Evolutionary conservation across 305 asterid genomes (phyloP), one percentile per base, ranked within the genome.

Genomic region (Fraxinus angustifolia): DNA sequence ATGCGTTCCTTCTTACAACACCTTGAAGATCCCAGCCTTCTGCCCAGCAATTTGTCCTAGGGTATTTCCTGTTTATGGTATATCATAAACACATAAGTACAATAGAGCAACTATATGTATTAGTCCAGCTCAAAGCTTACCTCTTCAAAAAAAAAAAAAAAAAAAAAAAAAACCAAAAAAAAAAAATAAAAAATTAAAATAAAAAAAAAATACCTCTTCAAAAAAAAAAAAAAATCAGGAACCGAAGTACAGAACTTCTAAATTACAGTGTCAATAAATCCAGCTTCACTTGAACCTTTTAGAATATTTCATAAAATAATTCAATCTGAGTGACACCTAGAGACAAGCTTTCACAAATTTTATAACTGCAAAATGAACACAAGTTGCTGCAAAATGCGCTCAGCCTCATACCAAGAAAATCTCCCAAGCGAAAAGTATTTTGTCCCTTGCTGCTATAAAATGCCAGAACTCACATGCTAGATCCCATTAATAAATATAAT

Each of bases 11-110:
- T 67, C 78, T 72, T 6, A 45, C 73, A 76, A 78, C 77, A 93
- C 99, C 99, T 95, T 95, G 87, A 95, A 93, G 83, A 95, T 95
- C 74, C 99, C 99, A 82, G 98, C 97, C 88, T 95, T 93, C 88
- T 95, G 97, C 80, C 93, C 97, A 84, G 99, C 98, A 90, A 95
- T 95, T 91, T 88, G 89, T 86, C 98, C 98, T 31, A 95, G 96
- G 67, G 99, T 93, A 87, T 93, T 90, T 88, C 98, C 99, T 95
- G 90, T 80, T 80, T 84, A 82, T 58, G 82, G 78, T 31, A 58
- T 58, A 81, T 53, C 83, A 76, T n/a, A 83, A 75, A 79, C 74
- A 80, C 21, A 68, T 79, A 68, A 79, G 79, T 75, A 82, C 50
- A 72, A 45, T 6, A 68, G 70, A 76, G 58, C 50, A 58, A 71